These are phyloP conservation scores for Penicillium sp. DNA, from an alignment of 2,329 filamentous ascomycete species.

Conservation along the genomic window DNA sequence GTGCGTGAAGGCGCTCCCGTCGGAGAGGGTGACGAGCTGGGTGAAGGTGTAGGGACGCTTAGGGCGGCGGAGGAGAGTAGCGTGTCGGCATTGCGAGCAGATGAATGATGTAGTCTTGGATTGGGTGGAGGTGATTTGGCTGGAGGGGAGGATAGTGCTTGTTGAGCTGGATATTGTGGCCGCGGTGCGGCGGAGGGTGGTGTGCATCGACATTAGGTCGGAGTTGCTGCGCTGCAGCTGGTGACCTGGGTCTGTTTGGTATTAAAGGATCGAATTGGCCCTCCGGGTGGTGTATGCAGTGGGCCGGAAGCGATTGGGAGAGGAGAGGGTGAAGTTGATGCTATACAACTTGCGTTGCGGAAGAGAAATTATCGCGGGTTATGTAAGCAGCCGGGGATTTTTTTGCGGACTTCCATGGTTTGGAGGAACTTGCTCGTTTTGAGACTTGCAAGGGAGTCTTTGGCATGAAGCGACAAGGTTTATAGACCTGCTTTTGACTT, in stretches of 20 bases:
- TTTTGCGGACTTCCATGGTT: constrained; percentile 16
- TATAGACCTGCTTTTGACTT: not conserved
- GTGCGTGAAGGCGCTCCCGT: constrained; percentile 73
- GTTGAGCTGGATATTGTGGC: constrained; percentile 27
- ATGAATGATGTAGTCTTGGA: constrained; percentile 41
- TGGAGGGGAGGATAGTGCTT: constrained; percentile 36
- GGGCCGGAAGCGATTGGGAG: constrained; percentile 3
- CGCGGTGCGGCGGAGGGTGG: constrained; percentile 37
- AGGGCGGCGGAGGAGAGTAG: constrained; percentile 82
- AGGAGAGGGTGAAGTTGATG: constrained; percentile 20
- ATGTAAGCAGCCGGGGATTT: constrained; percentile 32
- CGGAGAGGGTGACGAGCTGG: constrained; percentile 89
- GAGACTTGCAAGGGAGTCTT: not conserved
- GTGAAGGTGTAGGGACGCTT: constrained; percentile 94
- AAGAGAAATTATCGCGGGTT: constrained; percentile 35
- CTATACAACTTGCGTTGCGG: constrained; percentile 17
- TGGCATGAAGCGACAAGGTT: constrained; percentile 19
- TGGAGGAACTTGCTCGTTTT: not conserved
- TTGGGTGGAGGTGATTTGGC: constrained; percentile 32
- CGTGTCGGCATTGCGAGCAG: constrained; percentile 69
- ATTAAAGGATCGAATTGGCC: not conserved
- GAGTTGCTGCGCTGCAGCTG: not conserved
- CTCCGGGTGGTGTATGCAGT: not conserved
- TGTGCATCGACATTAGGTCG: constrained; percentile 36
- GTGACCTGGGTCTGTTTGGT: not conserved